These are phyloP conservation scores for Diaporthe ampelina DNA, from an alignment of 2,329 filamentous ascomycete species.

Conservation along the genomic window DNA sequence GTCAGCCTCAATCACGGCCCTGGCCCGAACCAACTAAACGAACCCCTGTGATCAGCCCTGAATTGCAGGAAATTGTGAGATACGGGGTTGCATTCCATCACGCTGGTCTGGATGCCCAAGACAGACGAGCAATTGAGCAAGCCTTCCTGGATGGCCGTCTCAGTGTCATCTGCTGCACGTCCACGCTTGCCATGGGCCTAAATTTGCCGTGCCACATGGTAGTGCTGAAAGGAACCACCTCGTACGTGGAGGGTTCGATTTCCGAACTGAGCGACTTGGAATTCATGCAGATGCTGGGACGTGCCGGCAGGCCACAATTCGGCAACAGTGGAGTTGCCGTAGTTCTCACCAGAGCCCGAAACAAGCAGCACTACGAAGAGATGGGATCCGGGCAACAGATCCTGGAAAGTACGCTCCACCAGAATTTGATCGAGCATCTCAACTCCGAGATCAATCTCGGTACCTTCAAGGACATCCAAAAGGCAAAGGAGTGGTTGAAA, in stretches of 20 bases:
- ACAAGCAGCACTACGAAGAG: constrained; percentile 76
- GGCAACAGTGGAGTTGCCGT: constrained; percentile 82
- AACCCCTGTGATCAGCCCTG: constrained; percentile 68
- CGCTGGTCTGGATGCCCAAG: constrained; percentile 76
- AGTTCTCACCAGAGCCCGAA: constrained; percentile 81
- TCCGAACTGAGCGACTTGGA: constrained; percentile 86
- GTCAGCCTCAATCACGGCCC: constrained; percentile 63
- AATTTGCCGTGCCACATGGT: constrained; percentile 89
- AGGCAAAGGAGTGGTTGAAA: constrained; percentile 80
- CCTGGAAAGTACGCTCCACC: constrained; percentile 83
- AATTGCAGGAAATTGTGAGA: constrained; percentile 65
- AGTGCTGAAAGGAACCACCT: constrained; percentile 83
- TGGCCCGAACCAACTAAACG: constrained; percentile 73
- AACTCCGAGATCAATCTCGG: constrained; percentile 87
- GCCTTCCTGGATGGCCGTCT: constrained; percentile 80
- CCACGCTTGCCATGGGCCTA: constrained; percentile 85
- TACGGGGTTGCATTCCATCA: constrained; percentile 86
- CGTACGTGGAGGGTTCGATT: constrained; percentile 70
- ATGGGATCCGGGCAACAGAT: constrained; percentile 81
- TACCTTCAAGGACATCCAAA: constrained; percentile 74
- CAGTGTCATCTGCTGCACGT: constrained; percentile 87
- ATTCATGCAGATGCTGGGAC: constrained; percentile 91
- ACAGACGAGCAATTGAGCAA: constrained; percentile 76
- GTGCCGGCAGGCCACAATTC: constrained; percentile 87
- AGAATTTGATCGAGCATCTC: constrained; percentile 84